phyloP scores from a whole-genome alignment of 495 filamentous ascomycete species.

The Podospora appendiculata region DNA sequence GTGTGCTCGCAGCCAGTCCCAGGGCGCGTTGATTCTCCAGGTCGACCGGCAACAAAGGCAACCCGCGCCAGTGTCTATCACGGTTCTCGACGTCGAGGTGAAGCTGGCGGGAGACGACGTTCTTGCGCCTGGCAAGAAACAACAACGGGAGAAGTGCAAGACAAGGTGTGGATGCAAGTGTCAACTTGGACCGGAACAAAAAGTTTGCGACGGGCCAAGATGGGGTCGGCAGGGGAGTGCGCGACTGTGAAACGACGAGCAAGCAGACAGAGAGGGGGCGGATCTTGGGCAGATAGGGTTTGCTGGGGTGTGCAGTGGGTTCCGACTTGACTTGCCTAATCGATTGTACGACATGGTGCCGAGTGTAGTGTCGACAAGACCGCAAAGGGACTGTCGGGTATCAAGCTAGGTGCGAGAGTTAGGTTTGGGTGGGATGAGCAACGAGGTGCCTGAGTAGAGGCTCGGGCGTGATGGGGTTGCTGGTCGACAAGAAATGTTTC shows the following conservation, averaged over 20 bases:
- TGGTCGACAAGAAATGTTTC: background rate
- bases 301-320: background rate
- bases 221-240: background rate
- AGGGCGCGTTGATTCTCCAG: background rate
- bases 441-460: background rate
- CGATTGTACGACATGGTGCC: slow-evolving; percentile 61
- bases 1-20: background rate
- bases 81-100: background rate
- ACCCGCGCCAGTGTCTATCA: background rate
- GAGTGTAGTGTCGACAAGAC: too few species aligned
- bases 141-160: background rate
- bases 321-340: slow-evolving; percentile 47
- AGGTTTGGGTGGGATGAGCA: background rate
- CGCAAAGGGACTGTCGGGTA: too few species aligned
- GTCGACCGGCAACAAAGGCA: background rate
- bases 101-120: slow-evolving; percentile 1
- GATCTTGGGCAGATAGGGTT: background rate
- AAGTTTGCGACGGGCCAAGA: background rate
- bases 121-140: slow-evolving; percentile 28
- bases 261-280: background rate
- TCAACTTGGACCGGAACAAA: background rate
- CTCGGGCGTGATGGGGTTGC: background rate
- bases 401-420: background rate
- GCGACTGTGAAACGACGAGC: background rate
- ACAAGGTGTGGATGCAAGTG: too few species aligned